Conservation (phyloP, 306 rosid species). For the Fagus crenata region DNA sequence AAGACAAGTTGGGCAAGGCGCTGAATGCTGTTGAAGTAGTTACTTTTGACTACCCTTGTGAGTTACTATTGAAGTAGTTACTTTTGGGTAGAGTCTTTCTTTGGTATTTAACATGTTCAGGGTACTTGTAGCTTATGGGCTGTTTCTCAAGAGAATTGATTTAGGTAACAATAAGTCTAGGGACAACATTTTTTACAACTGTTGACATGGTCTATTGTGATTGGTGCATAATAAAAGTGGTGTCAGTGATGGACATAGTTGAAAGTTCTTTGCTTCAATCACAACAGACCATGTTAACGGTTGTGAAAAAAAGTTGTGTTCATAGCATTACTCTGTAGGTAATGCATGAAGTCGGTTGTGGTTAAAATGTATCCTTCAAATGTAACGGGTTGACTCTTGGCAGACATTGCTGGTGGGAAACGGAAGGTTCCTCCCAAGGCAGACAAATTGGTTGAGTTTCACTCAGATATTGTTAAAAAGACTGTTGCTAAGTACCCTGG, state of each 20-base stretch:
- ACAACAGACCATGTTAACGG: too few species aligned
- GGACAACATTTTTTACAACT: too few species aligned
- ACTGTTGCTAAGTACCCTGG: constrained; percentile 66
- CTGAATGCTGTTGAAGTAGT: constrained; percentile 71
- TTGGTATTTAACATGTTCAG: neutral
- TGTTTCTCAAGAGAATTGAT: neutral
- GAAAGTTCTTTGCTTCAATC: too few species aligned
- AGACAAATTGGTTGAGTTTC: constrained; percentile 73
- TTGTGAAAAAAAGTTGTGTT: too few species aligned
- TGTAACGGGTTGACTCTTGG: neutral
- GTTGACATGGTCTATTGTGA: too few species aligned
- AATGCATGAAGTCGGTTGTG: neutral
- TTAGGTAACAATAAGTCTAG: too few species aligned
- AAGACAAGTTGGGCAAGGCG: constrained; percentile 57
- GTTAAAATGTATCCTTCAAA: constrained; percentile 6
- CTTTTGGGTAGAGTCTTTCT: neutral
- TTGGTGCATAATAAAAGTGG: too few species aligned
- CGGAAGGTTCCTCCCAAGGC: constrained; percentile 89
- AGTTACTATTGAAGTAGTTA: constrained; percentile 25
- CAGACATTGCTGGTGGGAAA: constrained; percentile 75
- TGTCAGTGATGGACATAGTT: too few species aligned
- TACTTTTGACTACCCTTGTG: constrained; percentile 89
- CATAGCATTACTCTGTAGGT: too few species aligned
- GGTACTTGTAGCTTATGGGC: neutral
- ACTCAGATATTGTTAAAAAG: constrained; percentile 55